Conservation (phyloP, 176 grass and related monocot species). For the Pontederia crassipes region DNA sequence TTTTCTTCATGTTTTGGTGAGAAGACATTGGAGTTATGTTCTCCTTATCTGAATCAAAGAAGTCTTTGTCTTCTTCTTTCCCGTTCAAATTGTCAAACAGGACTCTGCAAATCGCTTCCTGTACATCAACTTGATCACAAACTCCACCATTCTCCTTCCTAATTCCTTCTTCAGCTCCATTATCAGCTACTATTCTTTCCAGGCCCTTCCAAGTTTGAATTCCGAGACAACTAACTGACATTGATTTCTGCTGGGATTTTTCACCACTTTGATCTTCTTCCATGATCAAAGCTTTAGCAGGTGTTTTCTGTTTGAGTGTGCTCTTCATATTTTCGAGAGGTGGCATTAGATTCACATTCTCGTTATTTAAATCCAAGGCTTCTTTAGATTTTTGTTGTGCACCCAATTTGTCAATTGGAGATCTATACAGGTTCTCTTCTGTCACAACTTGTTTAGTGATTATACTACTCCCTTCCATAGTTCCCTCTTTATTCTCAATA, state of each 20-base stretch:
- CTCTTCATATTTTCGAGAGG: slow-evolving; percentile 26
- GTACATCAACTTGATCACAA: no score
- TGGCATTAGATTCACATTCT: slow-evolving; percentile 30
- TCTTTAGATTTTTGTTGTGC: background rate
- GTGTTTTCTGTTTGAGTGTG: slow-evolving; percentile 5
- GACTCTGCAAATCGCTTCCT: no score
- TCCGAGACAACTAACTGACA: no score
- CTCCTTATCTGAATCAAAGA: slow-evolving; percentile 51
- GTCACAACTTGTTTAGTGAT: slow-evolving; percentile 14
- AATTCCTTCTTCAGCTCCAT: no score
- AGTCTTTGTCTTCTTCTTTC: background rate
- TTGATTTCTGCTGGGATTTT: no score
- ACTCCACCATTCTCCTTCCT: no score
- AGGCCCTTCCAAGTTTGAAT: no score
- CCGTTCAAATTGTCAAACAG: no score
- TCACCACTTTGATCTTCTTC: slow-evolving; percentile 18
- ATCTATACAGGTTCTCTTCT: slow-evolving; percentile 13
- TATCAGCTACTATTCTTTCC: no score
- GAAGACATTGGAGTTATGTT: background rate
- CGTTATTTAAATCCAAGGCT: background rate
- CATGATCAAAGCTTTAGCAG: slow-evolving; percentile 19
- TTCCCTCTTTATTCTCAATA: background rate
- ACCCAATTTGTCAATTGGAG: background rate
- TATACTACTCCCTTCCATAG: background rate
- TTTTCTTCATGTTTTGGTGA: background rate